Evolutionary conservation across 257 asterid genomes (phyloP).

Genomic region (Solanum ahanhuiri): DNA sequence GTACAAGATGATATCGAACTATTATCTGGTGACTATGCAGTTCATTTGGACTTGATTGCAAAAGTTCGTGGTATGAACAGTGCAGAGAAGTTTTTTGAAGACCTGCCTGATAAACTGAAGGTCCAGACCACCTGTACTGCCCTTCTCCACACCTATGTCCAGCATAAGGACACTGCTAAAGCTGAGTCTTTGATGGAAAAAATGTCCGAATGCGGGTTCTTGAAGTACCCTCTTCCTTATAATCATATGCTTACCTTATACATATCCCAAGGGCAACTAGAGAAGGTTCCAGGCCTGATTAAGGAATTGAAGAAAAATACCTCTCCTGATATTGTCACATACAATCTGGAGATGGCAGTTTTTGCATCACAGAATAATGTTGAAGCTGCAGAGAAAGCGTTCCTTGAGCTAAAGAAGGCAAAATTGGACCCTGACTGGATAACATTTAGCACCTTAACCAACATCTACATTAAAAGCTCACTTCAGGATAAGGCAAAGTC

Average conservation of each 20-base stretch:
- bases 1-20: conserved; percentile 66
- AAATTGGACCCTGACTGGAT: conserved; percentile 84
- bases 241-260: conserved; percentile 82
- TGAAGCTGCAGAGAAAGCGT: conserved; percentile 61
- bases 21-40: conserved; percentile 83
- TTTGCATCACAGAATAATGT: conserved; percentile 55
- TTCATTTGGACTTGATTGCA: conserved; percentile 82
- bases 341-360: conserved; percentile 63
- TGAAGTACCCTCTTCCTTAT: conserved; percentile 69
- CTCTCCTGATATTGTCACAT: conserved; percentile 77
- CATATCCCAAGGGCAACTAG: conserved; percentile 49
- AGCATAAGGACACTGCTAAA: conserved; percentile 38
- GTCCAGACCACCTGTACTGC: conserved; percentile 65
- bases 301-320: conserved; percentile 53
- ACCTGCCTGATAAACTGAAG: conserved; percentile 69
- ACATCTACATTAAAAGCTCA: conserved; percentile 63
- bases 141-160: conserved; percentile 86
- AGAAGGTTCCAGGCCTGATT: conserved; percentile 47
- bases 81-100: conserved; percentile 80
- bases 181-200: conserved; percentile 79
- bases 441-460: conserved; percentile 81
- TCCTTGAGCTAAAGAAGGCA: conserved; percentile 46
- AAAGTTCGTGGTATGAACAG: conserved; percentile 77
- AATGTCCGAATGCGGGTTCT: conserved; percentile 69
- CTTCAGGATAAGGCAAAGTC: conserved; percentile 58